Percentiles rank a stretch among this genome's conserved stretches.
These are phyloP conservation scores for Ophiostoma quercus DNA, from an alignment of 2,329 filamentous ascomycete species.

Conservation along the genomic window DNA sequence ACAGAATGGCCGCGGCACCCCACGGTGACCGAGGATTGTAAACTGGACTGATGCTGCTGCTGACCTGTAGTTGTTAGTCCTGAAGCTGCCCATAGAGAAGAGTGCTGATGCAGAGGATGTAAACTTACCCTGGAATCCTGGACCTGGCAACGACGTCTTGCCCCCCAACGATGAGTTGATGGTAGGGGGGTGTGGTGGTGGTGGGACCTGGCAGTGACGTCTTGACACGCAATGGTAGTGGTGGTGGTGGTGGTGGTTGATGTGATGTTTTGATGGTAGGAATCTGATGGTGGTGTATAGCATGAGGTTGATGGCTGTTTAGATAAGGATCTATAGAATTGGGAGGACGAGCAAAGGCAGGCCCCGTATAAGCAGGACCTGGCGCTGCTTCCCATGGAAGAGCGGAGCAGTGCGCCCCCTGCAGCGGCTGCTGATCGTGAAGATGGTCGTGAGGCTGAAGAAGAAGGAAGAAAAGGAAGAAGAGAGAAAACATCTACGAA, in stretches of 20 bases:
- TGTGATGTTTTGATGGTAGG: background rate
- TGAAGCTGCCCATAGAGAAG: too few relatives aligned
- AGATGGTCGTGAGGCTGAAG: background rate
- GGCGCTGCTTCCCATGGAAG: constrained; percentile 17
- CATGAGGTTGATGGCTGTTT: too few relatives aligned
- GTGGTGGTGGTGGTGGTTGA: background rate
- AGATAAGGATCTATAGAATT: background rate
- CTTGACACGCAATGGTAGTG: too few relatives aligned
- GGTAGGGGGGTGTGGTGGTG: too few relatives aligned
- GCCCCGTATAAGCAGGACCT: background rate
- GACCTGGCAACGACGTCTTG: too few relatives aligned
- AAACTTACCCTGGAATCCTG: too few relatives aligned
- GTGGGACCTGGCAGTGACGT: too few relatives aligned
- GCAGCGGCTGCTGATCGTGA: constrained; percentile 16
- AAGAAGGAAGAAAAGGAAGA: background rate
- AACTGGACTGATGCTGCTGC: background rate
- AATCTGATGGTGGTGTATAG: too few relatives aligned
- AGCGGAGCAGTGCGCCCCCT: constrained; percentile 17
- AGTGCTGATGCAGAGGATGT: too few relatives aligned
- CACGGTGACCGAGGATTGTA: too few relatives aligned
- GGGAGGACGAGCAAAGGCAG: background rate
- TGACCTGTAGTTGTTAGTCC: background rate
- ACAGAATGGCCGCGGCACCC: background rate
- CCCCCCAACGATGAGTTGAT: too few relatives aligned
- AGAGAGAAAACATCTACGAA: background rate